Evolutionary conservation across 345 rosid genomes (phyloP).

Genomic region (Gossypium mustelinum): DNA sequence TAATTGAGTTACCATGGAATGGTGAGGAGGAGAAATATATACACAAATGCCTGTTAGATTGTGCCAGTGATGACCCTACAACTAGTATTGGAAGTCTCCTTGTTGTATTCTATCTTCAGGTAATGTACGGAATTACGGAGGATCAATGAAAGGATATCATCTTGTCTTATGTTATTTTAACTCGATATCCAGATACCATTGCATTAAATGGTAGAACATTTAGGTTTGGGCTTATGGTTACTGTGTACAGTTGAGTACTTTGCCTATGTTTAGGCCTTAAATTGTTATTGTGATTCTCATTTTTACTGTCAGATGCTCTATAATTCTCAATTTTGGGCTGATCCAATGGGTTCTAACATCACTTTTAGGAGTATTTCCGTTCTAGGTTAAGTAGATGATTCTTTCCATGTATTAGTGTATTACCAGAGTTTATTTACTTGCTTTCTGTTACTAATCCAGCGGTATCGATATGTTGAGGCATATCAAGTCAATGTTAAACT

Average conservation of each 20-base stretch:
- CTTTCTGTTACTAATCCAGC: slow-evolving; percentile 46
- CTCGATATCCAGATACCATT: not conserved
- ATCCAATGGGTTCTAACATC: slow-evolving; percentile 2
- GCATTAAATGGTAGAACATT: not conserved
- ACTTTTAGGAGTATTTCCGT: not conserved
- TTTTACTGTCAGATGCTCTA: not conserved
- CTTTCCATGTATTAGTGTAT: not conserved
- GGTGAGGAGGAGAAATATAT: slow-evolving; percentile 80
- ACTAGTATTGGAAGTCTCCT: slow-evolving; percentile 71
- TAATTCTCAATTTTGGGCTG: not conserved
- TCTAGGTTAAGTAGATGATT: not conserved
- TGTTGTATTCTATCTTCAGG: slow-evolving; percentile 89
- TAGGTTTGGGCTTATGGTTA: not conserved
- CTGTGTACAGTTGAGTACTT: not conserved
- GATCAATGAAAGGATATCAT: not conserved
- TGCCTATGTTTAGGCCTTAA: not conserved
- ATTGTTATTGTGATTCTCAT: not conserved
- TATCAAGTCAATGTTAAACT: slow-evolving; percentile 67
- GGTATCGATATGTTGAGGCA: slow-evolving; percentile 84
- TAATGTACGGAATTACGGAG: slow-evolving; percentile 21
- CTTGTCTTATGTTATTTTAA: slow-evolving; percentile 4
- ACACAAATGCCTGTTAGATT: slow-evolving; percentile 75
- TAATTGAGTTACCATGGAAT: slow-evolving; percentile 94
- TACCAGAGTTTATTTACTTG: slow-evolving; percentile 6
- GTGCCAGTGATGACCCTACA: slow-evolving; percentile 69